phyloP scores from a whole-genome alignment of 2,329 filamentous ascomycete species.

The Chaetomium strumarium region DNA sequence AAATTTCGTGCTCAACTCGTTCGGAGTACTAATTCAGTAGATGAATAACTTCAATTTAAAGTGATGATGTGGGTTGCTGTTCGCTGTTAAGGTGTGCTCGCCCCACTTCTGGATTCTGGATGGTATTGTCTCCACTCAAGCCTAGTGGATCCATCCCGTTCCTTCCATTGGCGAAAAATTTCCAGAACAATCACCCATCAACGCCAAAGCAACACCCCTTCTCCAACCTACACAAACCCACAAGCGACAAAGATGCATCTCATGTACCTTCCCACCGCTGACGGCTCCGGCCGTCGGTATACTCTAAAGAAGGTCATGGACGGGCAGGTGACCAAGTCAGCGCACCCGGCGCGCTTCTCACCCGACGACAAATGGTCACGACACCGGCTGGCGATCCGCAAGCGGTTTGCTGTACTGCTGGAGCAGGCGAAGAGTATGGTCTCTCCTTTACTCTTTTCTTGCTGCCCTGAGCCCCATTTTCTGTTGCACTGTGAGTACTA shows the following conservation, averaged over 20 bases:
- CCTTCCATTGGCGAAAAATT: slow-evolving; percentile 10
- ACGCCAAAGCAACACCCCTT: not conserved
- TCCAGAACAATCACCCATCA: slow-evolving; percentile 6
- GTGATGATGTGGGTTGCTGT: too few species aligned
- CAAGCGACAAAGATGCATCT: slow-evolving; percentile 46
- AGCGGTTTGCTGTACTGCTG: slow-evolving; percentile 80
- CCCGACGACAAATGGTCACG: slow-evolving; percentile 98
- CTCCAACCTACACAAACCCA: not conserved
- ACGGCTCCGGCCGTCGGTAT: slow-evolving; percentile 66
- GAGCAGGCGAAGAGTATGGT: slow-evolving; percentile 49
- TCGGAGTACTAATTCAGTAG: too few species aligned
- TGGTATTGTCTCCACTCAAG: not conserved
- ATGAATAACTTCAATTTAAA: too few species aligned
- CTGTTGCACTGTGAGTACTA: not conserved
- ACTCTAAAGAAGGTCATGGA: slow-evolving; percentile 86
- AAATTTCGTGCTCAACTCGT: too few species aligned
- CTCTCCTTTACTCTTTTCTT: not conserved
- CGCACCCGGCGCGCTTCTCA: slow-evolving; percentile 92
- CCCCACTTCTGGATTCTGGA: not conserved
- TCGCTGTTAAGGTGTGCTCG: too few species aligned
- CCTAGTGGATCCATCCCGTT: not conserved
- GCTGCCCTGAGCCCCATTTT: not conserved
- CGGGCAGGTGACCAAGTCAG: slow-evolving; percentile 87
- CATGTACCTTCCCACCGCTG: slow-evolving; percentile 76
- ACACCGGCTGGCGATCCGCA: slow-evolving; percentile 92